Conservation (phyloP, 495 filamentous ascomycete species). For the Hypoxylon subgilvum region DNA sequence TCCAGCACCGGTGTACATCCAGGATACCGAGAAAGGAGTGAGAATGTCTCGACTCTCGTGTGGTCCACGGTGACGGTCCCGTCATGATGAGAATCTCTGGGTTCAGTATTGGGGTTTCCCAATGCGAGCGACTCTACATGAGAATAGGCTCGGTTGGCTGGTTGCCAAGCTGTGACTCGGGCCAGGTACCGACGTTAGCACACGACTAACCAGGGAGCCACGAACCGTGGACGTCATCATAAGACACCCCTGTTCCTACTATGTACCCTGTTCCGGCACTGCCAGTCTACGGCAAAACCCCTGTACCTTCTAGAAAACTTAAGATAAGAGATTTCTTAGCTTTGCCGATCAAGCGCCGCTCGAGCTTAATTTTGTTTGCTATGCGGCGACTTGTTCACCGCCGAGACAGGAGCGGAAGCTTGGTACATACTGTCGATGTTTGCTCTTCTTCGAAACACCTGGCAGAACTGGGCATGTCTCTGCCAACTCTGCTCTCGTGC, state of each 20-base stretch:
- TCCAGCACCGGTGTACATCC: constrained; percentile 22
- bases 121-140: constrained; percentile 5
- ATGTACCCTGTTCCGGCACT: constrained; percentile 3
- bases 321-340: constrained; percentile 40
- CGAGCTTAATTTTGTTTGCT: constrained; percentile 27
- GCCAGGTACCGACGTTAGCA: constrained; percentile 35
- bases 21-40: constrained; percentile 22
- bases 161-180: constrained; percentile 23
- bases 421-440: constrained; percentile 20
- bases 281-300: neutral
- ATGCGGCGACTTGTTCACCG: constrained; percentile 35
- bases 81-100: constrained; percentile 7
- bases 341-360: constrained; percentile 18
- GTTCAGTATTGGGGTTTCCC: neutral
- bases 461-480: neutral
- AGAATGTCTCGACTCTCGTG: constrained; percentile 4
- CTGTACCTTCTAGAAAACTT: constrained; percentile 36
- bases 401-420: constrained; percentile 33
- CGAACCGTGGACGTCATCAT: constrained; percentile 27
- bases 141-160: constrained; percentile 6
- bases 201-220: too few species aligned
- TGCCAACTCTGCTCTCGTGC: neutral
- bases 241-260: too few species aligned
- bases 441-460: constrained; percentile 1
- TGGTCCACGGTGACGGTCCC: constrained; percentile 18